phyloP scores from a whole-genome alignment of 2,329 filamentous ascomycete species.

The Teratosphaeriaceae sp. region DNA sequence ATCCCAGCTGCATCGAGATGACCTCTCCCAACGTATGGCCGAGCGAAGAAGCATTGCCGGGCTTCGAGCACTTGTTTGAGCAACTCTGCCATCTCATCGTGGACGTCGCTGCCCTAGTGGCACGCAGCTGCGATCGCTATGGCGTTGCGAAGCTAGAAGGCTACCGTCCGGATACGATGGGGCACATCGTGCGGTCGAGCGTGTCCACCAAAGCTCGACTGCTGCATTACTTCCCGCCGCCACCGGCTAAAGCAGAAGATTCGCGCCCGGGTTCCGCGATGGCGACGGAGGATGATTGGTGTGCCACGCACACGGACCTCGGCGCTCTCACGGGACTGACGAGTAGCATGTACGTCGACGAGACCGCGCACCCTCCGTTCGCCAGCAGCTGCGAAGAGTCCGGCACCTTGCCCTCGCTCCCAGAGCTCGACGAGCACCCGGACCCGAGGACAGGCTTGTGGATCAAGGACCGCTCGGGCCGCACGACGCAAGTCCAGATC shows the following conservation, averaged over 20 bases:
- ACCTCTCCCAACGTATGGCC: constrained; percentile 91
- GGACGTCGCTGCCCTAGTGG: constrained; percentile 81
- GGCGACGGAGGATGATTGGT: constrained; percentile 79
- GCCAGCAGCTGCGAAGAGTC: constrained; percentile 21
- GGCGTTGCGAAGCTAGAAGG: constrained; percentile 69
- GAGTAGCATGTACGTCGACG: constrained; percentile 93
- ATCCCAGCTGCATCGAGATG: constrained; percentile 77
- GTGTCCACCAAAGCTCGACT: constrained; percentile 86
- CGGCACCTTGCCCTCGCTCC: constrained; percentile 34
- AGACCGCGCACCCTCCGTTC: constrained; percentile 42
- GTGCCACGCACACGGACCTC: constrained; percentile 82
- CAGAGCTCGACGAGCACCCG: constrained; percentile 68
- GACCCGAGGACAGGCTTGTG: constrained; percentile 86
- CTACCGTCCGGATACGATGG: constrained; percentile 73
- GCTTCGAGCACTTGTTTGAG: constrained; percentile 67
- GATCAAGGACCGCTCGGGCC: constrained; percentile 76
- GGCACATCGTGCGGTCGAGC: constrained; percentile 78
- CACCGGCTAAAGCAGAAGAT: constrained; percentile 24
- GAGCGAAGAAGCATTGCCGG: constrained; percentile 57
- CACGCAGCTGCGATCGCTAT: constrained; percentile 81
- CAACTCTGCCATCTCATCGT: constrained; percentile 78
- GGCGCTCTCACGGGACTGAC: constrained; percentile 92
- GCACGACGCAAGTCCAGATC: constrained; percentile 85
- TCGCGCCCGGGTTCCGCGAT: constrained; percentile 25
- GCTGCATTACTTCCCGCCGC: constrained; percentile 78